Percentiles rank a stretch among this genome's conserved stretches.
Conservation (phyloP, 2,329 filamentous ascomycete genomes). For the Penicillium sp. region DNA sequence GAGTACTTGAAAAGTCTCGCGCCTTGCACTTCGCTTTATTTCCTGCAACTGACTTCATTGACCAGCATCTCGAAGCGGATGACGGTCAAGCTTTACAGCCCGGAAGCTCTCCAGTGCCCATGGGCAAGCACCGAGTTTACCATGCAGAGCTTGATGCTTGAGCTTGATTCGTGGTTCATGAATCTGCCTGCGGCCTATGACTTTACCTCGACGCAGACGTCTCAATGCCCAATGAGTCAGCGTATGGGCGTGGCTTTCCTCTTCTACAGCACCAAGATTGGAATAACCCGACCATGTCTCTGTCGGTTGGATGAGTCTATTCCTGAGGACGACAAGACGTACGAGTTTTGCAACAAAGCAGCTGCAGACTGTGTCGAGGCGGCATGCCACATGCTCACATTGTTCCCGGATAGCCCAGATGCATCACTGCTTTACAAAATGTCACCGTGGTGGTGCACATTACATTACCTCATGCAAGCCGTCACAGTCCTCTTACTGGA, state of each 20-base stretch:
- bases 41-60: constrained; percentile 41
- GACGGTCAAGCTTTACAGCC: constrained; percentile 42
- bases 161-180: constrained; percentile 43
- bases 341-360: constrained; percentile 40
- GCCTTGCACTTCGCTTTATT: constrained; percentile 44
- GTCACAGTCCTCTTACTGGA: constrained; percentile 47
- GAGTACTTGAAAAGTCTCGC: constrained; percentile 40
- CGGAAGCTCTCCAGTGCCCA: constrained; percentile 35
- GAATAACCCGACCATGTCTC: constrained; percentile 47
- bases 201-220: constrained; percentile 41
- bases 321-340: constrained; percentile 32
- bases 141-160: constrained; percentile 39
- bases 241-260: constrained; percentile 44
- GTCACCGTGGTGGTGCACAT: constrained; percentile 47
- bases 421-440: constrained; percentile 37
- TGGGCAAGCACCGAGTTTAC: constrained; percentile 43
- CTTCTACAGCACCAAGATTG: constrained; percentile 46
- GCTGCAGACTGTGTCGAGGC: constrained; percentile 46
- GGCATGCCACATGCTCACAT: constrained; percentile 41
- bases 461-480: constrained; percentile 49
- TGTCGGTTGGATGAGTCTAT: constrained; percentile 40
- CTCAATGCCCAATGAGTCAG: constrained; percentile 35
- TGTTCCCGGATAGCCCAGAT: constrained; percentile 44
- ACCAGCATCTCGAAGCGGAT: constrained; percentile 40
- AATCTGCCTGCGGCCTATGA: constrained; percentile 42